Base-by-base conservation (phyloP, 148 eudicot species). In the Persicaria maculosa region DNA sequence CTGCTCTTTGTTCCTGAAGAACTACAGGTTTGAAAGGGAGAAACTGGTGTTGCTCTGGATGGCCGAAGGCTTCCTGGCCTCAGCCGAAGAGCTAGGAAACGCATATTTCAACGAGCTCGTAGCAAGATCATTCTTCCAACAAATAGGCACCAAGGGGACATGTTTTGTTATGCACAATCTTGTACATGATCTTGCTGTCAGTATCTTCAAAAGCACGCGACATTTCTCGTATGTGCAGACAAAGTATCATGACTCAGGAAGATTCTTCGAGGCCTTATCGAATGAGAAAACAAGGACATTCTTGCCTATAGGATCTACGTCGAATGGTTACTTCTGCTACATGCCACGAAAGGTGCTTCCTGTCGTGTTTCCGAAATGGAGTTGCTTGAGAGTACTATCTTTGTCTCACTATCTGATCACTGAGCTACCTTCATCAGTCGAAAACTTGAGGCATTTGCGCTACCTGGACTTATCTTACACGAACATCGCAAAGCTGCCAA, bases 1-100 rank as follows among this genome's bases (percentile, higher is more conserved):
- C 50, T 81, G 84, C 50, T 78, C 83, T 16, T 45, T 80, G 9
- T 80, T 80, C 43, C 86, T 83, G 14, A 75, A 75, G 75, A 77
- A 50, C 68, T 77, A 78, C 47, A 43, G 40, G 17, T 80, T 83
- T 48, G 65, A 67, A 11, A 80, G 72, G 68, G 79, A 79, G 40
- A 59, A 54, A 7, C 20, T 83, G 52, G 72, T 80, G 53, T 44
- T 67, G 40, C 76, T 79, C 50, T 83, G 85, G 85, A 83, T 79
- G 77, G 85, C 82, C 8, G 83, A 80, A 75, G 78, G 79, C 20
- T 80, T 83, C 31, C 40, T 80, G 40, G 47, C 10, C 17, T 67
- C 46, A 48, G n/a, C 77, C 4, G 80, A 80, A 71, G 74, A 77
- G 20, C 69, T 72, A 10, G 85, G 83, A 0, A 19, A 59, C 0